A percentile compares a stretch with the other conserved stretches of the same genome.
Evolutionary conservation across 306 rosid species (phyloP).

Genomic region (Corylus avellana): DNA sequence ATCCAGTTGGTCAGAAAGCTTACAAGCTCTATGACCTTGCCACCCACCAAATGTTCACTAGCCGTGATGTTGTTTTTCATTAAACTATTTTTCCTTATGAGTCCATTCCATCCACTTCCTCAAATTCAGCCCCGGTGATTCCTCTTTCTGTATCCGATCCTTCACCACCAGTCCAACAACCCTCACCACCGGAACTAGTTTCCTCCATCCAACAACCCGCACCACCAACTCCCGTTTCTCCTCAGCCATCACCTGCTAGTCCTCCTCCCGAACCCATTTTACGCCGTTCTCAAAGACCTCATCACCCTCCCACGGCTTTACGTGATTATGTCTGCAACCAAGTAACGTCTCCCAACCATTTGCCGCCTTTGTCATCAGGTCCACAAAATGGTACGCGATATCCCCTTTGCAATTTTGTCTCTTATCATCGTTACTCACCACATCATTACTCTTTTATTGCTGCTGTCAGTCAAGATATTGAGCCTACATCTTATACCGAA

Average conservation of each 20-base stretch:
- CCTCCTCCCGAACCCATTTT: too few relatives aligned
- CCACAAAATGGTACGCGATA: too few relatives aligned
- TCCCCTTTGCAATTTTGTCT: not conserved
- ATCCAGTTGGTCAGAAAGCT: not conserved
- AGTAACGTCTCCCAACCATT: too few relatives aligned
- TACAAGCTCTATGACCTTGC: not conserved
- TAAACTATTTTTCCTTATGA: not conserved
- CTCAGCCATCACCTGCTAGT: too few relatives aligned
- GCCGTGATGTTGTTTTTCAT: not conserved
- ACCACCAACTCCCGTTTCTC: too few relatives aligned
- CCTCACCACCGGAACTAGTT: too few relatives aligned
- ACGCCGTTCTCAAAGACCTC: too few relatives aligned
- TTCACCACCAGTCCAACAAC: too few relatives aligned
- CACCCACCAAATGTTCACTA: not conserved
- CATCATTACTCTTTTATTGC: not conserved
- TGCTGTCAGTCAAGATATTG: not conserved
- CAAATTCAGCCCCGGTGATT: not conserved
- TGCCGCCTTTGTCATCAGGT: too few relatives aligned
- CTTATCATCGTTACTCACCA: not conserved
- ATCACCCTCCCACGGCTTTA: too few relatives aligned
- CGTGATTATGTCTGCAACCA: too few relatives aligned
- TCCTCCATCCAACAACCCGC: too few relatives aligned
- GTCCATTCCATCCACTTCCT: not conserved
- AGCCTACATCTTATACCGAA: not conserved
- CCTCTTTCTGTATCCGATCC: not conserved